phyloP scores from a whole-genome alignment of 768 basidiomycete genomes.

The Lentinula aciculospora region DNA sequence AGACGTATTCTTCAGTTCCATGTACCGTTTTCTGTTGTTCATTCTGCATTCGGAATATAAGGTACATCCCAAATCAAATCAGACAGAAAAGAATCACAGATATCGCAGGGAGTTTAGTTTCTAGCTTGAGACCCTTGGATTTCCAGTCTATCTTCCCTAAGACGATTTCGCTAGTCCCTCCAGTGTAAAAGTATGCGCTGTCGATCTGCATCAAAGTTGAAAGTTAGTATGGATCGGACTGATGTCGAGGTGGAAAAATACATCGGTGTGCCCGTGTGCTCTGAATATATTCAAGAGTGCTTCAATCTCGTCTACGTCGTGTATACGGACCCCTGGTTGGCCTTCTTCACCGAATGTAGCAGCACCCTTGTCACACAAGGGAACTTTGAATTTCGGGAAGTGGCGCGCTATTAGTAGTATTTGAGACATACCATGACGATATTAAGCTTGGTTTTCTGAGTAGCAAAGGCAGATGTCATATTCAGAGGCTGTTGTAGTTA shows the following conservation, averaged over 20 bases:
- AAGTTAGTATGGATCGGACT: background rate
- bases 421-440: slow-evolving; percentile 9
- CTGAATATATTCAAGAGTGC: slow-evolving; percentile 39
- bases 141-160: slow-evolving; percentile 37
- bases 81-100: slow-evolving; percentile 8
- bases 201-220: slow-evolving; percentile 4
- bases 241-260: background rate
- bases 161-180: slow-evolving; percentile 19
- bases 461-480: background rate
- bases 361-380: slow-evolving; percentile 1
- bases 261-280: slow-evolving; percentile 40
- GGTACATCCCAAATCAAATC: background rate
- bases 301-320: slow-evolving; percentile 10
- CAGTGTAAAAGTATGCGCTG: slow-evolving; percentile 9
- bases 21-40: background rate
- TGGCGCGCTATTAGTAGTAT: background rate
- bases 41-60: background rate
- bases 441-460: slow-evolving; percentile 11
- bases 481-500: background rate
- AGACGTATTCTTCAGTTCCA: background rate
- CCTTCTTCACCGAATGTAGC: slow-evolving; percentile 12
- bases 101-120: slow-evolving; percentile 42
- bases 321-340: slow-evolving; percentile 2
- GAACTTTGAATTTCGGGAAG: background rate
- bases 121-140: slow-evolving; percentile 33